Percentiles rank a stretch among this genome's conserved stretches.
Evolutionary conservation across 2,329 filamentous ascomycete species (phyloP).

Genomic region (Blastomyces emzantsi): DNA sequence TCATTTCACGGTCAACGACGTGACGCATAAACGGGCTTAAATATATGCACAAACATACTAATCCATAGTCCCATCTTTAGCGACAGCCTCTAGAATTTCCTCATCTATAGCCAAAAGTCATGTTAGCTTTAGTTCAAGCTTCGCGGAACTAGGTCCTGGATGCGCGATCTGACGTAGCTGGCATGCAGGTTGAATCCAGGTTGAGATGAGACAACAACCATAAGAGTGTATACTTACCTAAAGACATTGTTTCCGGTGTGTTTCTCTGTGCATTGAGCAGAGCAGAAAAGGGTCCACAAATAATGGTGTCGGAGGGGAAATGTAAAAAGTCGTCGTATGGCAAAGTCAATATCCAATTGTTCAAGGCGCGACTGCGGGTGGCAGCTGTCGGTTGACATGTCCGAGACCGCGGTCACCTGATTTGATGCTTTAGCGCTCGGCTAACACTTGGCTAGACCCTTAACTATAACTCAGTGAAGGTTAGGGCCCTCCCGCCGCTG

Average conservation of each 20-base stretch:
- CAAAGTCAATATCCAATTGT: neutral
- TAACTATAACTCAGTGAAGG: neutral
- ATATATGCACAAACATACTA: slow-evolving; percentile 37
- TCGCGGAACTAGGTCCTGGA: neutral
- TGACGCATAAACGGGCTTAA: neutral
- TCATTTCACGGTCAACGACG: slow-evolving; percentile 24
- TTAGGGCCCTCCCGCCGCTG: neutral
- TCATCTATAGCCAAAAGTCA: slow-evolving; percentile 34
- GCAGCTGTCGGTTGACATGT: neutral
- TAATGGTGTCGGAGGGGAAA: neutral
- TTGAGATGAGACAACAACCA: neutral
- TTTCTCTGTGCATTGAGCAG: slow-evolving; percentile 1
- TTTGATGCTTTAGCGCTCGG: neutral
- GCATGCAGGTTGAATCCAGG: neutral
- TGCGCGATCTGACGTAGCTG: neutral
- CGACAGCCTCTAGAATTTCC: slow-evolving; percentile 46
- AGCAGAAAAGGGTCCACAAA: neutral
- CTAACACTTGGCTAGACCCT: neutral
- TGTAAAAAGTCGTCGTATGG: neutral
- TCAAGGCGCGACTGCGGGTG: neutral
- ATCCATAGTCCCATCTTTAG: slow-evolving; percentile 51
- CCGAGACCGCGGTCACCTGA: neutral
- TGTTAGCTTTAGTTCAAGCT: slow-evolving; percentile 2
- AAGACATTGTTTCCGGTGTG: slow-evolving; percentile 4
- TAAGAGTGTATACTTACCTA: slow-evolving; percentile 5